Conservation (phyloP, 345 rosid genomes). For the Eucalyptus sp. region DNA sequence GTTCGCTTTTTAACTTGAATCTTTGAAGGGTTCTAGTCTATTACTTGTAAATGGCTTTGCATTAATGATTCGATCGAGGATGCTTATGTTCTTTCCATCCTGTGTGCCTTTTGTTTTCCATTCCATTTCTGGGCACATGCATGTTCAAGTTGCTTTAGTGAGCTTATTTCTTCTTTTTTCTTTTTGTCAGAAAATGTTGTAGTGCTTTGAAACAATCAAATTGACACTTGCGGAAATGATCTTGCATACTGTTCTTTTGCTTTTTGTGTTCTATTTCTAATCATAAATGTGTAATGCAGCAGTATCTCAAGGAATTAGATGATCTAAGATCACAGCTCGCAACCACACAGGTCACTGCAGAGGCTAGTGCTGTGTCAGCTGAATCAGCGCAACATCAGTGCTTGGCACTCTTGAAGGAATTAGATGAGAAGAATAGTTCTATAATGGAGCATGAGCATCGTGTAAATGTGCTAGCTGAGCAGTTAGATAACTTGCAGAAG, state of each 20-base stretch:
- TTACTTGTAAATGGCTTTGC: not conserved
- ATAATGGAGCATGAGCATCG: constrained; percentile 62
- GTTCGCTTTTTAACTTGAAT: not conserved
- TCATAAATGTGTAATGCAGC: not conserved
- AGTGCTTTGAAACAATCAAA: not conserved
- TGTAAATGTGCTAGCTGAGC: constrained; percentile 59
- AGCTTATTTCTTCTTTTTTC: not conserved
- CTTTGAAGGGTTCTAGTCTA: not conserved
- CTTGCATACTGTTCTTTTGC: not conserved
- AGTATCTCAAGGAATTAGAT: constrained; percentile 64
- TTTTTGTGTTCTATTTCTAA: not conserved
- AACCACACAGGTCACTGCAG: constrained; percentile 57
- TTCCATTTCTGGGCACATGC: not conserved
- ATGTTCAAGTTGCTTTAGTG: not conserved
- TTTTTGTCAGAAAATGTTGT: not conserved
- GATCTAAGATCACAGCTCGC: constrained; percentile 60
- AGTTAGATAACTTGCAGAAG: constrained; percentile 50
- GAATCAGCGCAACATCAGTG: constrained; percentile 72
- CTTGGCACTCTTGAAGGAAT: constrained; percentile 38
- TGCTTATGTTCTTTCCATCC: not conserved
- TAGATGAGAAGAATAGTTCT: constrained; percentile 51
- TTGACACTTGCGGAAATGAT: not conserved
- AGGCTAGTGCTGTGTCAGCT: constrained; percentile 75
- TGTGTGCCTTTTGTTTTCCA: not conserved
- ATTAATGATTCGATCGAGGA: not conserved